Evolutionary conservation across 2,329 filamentous ascomycete genomes (phyloP), one percentile per base, ranked within the genome.

Genomic region (Neopestalotiopsis clavispora): DNA sequence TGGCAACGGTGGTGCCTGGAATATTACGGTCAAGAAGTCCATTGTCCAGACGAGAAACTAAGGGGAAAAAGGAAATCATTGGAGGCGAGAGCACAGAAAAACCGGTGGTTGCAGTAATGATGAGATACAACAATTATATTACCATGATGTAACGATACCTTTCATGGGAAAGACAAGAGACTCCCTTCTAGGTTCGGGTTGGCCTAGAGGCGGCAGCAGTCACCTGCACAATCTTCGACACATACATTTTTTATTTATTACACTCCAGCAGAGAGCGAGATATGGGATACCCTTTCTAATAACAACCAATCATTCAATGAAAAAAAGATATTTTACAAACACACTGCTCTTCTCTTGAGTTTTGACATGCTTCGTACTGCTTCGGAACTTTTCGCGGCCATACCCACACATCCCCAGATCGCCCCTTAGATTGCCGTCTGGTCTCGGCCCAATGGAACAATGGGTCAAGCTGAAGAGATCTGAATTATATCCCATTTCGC

Each of bases 21-120:
- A 69, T 20, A 69, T 72, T 57, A 69, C 60, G 17, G 71, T 72
- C 38, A 69, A 70, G 61, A 70, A 69, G 42, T 66, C 68, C 3
- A 71, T 71, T 32, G 65, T 71, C n/a, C 71, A 73, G 69, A 69
- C 68, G 9, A 64, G 63, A 38, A 34, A 40, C 20, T 61, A 61
- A 32, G 10, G 7, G 65, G 34, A 63, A 23, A 59, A 30, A 4
- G 2, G 2, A 23, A 60, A 28, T 28, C 23, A 28, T 28, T 4
- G 20, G n/a, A 9, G 45, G n/a, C 45, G 45, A 20, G 45, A 17
- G 23, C 23, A 17, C 17, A 52, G 10, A 10, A 38, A 38, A 38
- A 6, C 5, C n/a, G 45, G 45, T n/a, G 45, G 45, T 52, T 52
- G n/a, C n/a, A 17, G 45, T 52, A 52, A 52, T 52, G n/a, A 52